Evolutionary conservation across 1,284 basidiomycete genomes (phyloP), one percentile per base, ranked within the genome.

Genomic region (Meripilus lineatus): DNA sequence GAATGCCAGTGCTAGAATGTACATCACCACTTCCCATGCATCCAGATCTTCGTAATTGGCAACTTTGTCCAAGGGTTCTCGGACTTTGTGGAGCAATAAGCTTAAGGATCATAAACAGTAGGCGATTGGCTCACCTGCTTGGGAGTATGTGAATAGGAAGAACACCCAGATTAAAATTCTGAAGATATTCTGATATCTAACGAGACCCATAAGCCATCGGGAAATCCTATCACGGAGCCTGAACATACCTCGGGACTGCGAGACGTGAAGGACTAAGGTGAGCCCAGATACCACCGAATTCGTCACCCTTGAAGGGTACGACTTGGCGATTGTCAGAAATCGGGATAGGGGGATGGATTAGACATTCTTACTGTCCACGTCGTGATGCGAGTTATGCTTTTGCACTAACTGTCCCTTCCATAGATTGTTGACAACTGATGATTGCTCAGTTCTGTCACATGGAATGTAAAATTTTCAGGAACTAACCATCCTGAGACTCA

Each of bases 351-450:
- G 5, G 5, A 10, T n/a, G 21, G 20, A 34, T 32, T 37, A 24
- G 25, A 44, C n/a, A n/a, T 4, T 46, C 75, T 57, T 52, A 83
- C 87, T 90, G 50, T 84, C 81, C 22, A 89, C 79, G 38, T 84
- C 79, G 50, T 82, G 68, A 37, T 83, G 57, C 2, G 77, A 77
- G 50, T 84, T 85, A 55, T 88, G 83, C 46, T 73, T 74, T 63
- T 93, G 91, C 2, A 94, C 72, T 49, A 89, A 74, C 15, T 84
- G 77, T n/a, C 92, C 92, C 20, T 65, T 72, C 91, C 92, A 94
- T 11, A 94, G 71, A 3, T 75, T 70, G 50, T 75, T 74, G 18
- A 88, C 78, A 14, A 87, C 84, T 87, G 38, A 23, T 21, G 18
- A n/a, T n/a, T n/a, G n/a, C n/a, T n/a, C n/a, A n/a, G n/a, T n/a